phyloP scores from a whole-genome alignment of 2,329 filamentous ascomycete species.

The Zopfia rhizophila region DNA sequence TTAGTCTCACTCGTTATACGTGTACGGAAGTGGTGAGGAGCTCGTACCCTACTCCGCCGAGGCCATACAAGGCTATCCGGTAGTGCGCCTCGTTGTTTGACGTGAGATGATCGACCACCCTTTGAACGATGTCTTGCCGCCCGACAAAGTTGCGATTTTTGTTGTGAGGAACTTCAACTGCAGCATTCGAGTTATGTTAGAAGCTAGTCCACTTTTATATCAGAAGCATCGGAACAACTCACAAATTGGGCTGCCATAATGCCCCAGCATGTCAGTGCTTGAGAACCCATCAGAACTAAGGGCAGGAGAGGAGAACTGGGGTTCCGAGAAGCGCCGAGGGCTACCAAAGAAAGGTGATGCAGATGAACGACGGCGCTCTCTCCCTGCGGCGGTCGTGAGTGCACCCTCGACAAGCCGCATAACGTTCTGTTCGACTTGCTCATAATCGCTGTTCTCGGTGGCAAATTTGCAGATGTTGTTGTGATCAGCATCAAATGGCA shows the following conservation, averaged over 20 bases:
- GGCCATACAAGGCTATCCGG: slow-evolving; percentile 15
- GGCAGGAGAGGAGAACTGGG: not conserved
- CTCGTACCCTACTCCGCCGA: slow-evolving; percentile 15
- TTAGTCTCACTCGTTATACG: slow-evolving; percentile 2
- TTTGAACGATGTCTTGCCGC: slow-evolving; percentile 13
- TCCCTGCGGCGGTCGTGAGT: not conserved
- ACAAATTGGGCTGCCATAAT: too few relatives aligned
- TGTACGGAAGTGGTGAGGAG: not conserved
- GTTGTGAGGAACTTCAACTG: slow-evolving; percentile 13
- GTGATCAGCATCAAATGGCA: slow-evolving; percentile 14
- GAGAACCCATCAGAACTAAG: not conserved
- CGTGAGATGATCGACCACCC: slow-evolving; percentile 8
- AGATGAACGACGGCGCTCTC: slow-evolving; percentile 5
- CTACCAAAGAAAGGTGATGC: slow-evolving; percentile 10
- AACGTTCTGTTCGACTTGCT: slow-evolving; percentile 16
- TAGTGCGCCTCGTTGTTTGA: slow-evolving; percentile 8
- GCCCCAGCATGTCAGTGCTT: not conserved
- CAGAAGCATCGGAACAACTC: too few relatives aligned
- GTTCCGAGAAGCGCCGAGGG: slow-evolving; percentile 6
- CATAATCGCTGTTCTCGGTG: slow-evolving; percentile 10
- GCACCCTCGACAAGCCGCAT: slow-evolving; percentile 11
- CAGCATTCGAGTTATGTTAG: too few relatives aligned
- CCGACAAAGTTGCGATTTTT: slow-evolving; percentile 15
- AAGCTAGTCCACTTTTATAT: too few relatives aligned
- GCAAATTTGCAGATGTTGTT: slow-evolving; percentile 18